These are phyloP conservation scores for Cytospora piceae DNA, from an alignment of 2,329 filamentous ascomycete species.

Conservation along the genomic window DNA sequence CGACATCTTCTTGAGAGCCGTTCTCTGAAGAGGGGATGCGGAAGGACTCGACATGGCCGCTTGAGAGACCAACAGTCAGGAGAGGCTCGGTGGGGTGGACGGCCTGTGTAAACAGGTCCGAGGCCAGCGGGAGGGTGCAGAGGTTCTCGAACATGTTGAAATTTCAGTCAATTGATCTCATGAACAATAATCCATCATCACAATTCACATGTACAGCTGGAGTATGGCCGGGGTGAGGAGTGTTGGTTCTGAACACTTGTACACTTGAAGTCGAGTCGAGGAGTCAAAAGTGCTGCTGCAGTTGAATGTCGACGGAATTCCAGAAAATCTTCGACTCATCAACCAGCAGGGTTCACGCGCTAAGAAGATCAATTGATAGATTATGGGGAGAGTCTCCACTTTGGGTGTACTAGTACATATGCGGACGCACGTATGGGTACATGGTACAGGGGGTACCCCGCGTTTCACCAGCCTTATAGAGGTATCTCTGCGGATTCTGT, in stretches of 20 bases:
- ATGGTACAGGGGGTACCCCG: too few relatives aligned
- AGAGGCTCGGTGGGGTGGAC: slow-evolving; percentile 84
- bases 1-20: slow-evolving; percentile 54
- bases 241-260: neutral
- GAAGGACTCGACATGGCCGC: slow-evolving; percentile 84
- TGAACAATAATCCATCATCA: slow-evolving; percentile 22
- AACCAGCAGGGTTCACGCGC: neutral
- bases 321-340: neutral
- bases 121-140: slow-evolving; percentile 82
- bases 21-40: slow-evolving; percentile 64
- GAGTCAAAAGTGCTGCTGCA: neutral
- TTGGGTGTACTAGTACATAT: too few relatives aligned
- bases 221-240: neutral
- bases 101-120: slow-evolving; percentile 87
- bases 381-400: too few relatives aligned
- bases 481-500: too few relatives aligned
- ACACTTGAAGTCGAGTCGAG: neutral
- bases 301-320: neutral
- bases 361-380: neutral
- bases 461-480: too few relatives aligned
- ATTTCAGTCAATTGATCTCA: slow-evolving; percentile 19
- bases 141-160: slow-evolving; percentile 82
- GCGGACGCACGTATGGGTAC: neutral
- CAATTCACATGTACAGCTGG: neutral
- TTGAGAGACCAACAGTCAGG: slow-evolving; percentile 82